These are phyloP conservation scores for Escallonia rubra DNA, from an alignment of 129 eudicot species.

Conservation along the genomic window DNA sequence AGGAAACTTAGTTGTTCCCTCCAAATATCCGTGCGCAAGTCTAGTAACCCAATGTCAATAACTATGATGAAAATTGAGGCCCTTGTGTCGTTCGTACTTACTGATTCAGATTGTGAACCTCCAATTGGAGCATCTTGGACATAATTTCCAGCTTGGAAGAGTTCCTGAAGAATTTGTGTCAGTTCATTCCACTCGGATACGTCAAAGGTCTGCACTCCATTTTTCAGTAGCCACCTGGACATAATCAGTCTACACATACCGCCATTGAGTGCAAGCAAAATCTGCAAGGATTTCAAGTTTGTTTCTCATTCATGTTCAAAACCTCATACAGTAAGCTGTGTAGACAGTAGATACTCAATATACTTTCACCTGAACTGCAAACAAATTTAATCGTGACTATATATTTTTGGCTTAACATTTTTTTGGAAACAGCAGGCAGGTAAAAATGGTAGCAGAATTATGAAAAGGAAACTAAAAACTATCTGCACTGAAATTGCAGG, in stretches of 20 bases:
- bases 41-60: conserved; percentile 72
- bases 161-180: conserved; percentile 51
- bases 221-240: conserved; percentile 60
- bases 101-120: conserved; percentile 22
- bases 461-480: too few relatives aligned
- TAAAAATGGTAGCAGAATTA: too few relatives aligned
- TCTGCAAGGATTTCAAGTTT: conserved; percentile 35
- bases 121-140: conserved; percentile 13
- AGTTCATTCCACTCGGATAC: conserved; percentile 91
- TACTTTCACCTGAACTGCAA: too few relatives aligned
- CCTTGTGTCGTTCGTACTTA: conserved; percentile 11
- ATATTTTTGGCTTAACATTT: neutral
- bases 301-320: neutral
- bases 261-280: conserved; percentile 79
- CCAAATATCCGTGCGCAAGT: conserved; percentile 77
- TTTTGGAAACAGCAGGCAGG: too few relatives aligned
- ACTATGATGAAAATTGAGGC: conserved; percentile 44
- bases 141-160: conserved; percentile 31
- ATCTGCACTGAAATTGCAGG: neutral
- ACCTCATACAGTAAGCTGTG: too few relatives aligned
- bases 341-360: too few relatives aligned
- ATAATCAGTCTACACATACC: conserved; percentile 46
- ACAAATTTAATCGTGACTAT: neutral
- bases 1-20: conserved; percentile 78
- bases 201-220: conserved; percentile 48